Base-by-base conservation (phyloP, 176 grass and related monocot species). In the Poa pratensis region DNA sequence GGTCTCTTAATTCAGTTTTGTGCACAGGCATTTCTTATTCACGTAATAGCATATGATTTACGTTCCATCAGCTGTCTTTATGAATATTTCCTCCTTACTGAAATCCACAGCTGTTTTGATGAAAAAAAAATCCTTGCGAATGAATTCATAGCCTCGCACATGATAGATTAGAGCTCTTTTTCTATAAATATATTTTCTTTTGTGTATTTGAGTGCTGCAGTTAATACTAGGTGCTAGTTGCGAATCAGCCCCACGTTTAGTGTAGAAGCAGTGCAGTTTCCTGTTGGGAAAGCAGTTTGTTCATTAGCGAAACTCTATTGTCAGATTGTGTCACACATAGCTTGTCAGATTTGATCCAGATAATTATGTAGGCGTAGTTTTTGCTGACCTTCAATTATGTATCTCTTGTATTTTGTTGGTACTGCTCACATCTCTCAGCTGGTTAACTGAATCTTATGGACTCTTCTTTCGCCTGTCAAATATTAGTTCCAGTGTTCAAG, bases 381-480 rank as follows among this genome's bases (percentile, higher is more conserved):
- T 79, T 58, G 39, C 64, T 30, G 26, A 87, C 22, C 23, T 52
- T 50, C 39, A 79, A 40, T 83, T 78, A 19, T 34, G 13, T 74
- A 7, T 84, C 22, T 35, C 16, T 74, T 76, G 6, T 20, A 76
- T 18, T 45, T 37, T 80, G 3, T 53, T 75, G 57, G 30, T 69
- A 20, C 62, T 69, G 23, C 50, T 20, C 46, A 23, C 6, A 20
- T 69, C 49, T 43, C 16, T 49, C 19, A 73, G 54, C 40, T 49
- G 39, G 43, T 76, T 76, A 60, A 81, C 69, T 30, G 77, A 85
- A 37, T 76, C 58, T 1, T 32, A 51, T 80, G 26, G 3, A 45
- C n/a, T 66, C 49, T 80, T 80, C 19, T 80, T 58, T 49, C 15
- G 0, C 26, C 16, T 75, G 50, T 89, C 22, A 75, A 73, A 78